phyloP scores from a whole-genome alignment of 768 basidiomycete genomes.

The Fomitopsis serialis region DNA sequence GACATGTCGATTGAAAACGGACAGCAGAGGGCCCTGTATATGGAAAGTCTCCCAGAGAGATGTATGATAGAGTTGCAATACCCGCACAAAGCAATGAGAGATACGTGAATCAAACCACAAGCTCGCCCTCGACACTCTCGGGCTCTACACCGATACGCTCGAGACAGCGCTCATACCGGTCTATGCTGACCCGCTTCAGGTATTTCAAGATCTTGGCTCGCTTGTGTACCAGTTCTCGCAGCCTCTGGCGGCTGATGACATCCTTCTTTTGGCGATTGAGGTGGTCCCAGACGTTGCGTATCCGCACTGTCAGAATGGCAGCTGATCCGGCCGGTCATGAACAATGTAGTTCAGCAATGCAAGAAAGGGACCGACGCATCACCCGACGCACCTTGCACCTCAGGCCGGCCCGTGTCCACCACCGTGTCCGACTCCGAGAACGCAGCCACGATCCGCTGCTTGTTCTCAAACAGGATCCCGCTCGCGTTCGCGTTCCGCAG shows the following conservation, averaged over 20 bases:
- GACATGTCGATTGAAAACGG: too few species aligned
- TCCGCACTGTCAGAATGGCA: slow-evolving; percentile 80
- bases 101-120: slow-evolving; percentile 51
- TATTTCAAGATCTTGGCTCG: slow-evolving; percentile 82
- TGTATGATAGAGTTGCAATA: background rate
- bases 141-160: slow-evolving; percentile 72
- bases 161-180: slow-evolving; percentile 71
- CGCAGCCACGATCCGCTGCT: slow-evolving; percentile 65
- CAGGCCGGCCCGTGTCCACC: slow-evolving; percentile 75
- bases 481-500: slow-evolving; percentile 82
- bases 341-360: background rate
- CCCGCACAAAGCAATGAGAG: background rate
- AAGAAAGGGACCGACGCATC: background rate
- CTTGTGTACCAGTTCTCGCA: slow-evolving; percentile 76
- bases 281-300: slow-evolving; percentile 79
- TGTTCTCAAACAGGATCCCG: slow-evolving; percentile 86
- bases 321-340: slow-evolving; percentile 40
- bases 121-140: slow-evolving; percentile 83
- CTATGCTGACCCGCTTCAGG: slow-evolving; percentile 55
- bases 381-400: slow-evolving; percentile 76
- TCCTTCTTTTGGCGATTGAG: slow-evolving; percentile 66
- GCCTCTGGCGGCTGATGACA: slow-evolving; percentile 67
- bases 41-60: too few species aligned
- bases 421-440: slow-evolving; percentile 71
- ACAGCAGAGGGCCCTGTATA: too few species aligned